These are phyloP conservation scores for Penicillium bialowiezense DNA, from an alignment of 495 filamentous ascomycete genomes.

Conservation along the genomic window DNA sequence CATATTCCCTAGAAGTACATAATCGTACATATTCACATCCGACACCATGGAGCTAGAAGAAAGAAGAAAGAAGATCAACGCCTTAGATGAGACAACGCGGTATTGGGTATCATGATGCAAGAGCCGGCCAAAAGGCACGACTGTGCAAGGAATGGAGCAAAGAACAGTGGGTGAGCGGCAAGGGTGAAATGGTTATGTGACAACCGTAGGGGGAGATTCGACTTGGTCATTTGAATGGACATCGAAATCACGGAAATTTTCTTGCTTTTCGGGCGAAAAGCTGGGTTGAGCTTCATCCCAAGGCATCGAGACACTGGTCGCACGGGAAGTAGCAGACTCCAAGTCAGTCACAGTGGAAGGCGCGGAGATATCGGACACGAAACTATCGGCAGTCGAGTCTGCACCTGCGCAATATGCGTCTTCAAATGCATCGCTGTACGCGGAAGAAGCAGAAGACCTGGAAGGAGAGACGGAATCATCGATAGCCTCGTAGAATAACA, in stretches of 20 bases:
- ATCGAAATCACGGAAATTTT: conserved; percentile 1
- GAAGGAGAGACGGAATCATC: conserved; percentile 4
- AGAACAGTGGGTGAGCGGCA: not conserved
- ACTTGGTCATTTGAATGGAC: not conserved
- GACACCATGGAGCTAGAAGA: not conserved
- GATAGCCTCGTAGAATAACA: conserved; percentile 86
- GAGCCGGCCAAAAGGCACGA: conserved; percentile 3
- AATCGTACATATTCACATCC: not conserved
- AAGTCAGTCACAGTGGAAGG: conserved; percentile 31
- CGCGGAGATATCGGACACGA: conserved; percentile 25
- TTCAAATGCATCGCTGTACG: not conserved
- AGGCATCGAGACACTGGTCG: conserved; percentile 29
- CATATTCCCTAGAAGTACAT: conserved; percentile 7
- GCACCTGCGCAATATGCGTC: conserved; percentile 11
- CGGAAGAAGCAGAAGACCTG: not conserved
- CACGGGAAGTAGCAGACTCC: conserved; percentile 29
- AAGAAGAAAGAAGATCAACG: conserved; percentile 5
- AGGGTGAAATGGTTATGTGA: conserved; percentile 7
- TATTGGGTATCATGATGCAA: conserved; percentile 26
- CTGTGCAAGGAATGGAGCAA: not conserved
- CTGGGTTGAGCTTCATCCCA: conserved; percentile 5
- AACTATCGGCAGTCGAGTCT: conserved; percentile 19
- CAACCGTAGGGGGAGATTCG: conserved; percentile 2
- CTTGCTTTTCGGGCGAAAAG: conserved; percentile 1
- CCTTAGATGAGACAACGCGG: conserved; percentile 15